Percentiles rank a stretch among this genome's conserved stretches.
Conservation (phyloP, 163 green algal species). For the Coccomyxa subellipsoidea region DNA sequence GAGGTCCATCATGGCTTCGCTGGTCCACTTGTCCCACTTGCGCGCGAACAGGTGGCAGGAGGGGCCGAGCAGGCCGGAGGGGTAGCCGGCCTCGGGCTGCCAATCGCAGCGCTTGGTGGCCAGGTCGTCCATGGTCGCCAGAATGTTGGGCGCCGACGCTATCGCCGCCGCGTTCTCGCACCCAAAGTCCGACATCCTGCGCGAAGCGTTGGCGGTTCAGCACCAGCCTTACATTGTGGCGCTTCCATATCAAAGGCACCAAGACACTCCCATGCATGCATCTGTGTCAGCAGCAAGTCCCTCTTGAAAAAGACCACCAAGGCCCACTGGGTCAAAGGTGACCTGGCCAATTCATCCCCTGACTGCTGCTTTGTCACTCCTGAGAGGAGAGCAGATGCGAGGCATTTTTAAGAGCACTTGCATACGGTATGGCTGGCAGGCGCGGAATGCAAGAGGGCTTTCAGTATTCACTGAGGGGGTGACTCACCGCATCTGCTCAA, state of each 20-base stretch:
- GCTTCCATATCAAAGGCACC: background rate
- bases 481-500: conserved; percentile 9
- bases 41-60: conserved; percentile 27
- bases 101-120: background rate
- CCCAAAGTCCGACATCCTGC: conserved; percentile 12
- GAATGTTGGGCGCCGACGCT: background rate
- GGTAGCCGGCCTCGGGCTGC: background rate
- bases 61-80: background rate
- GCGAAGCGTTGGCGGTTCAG: background rate
- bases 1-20: background rate
- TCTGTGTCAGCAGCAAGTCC: background rate
- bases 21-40: conserved; percentile 17
- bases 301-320: background rate
- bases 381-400: no score
- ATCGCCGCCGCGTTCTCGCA: background rate
- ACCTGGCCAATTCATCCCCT: background rate
- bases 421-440: no score
- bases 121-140: background rate
- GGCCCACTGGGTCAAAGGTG: background rate
- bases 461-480: background rate
- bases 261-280: no score
- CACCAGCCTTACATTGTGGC: background rate
- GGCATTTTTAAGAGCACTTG: no score
- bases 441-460: no score
- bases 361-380: background rate